Conservation (phyloP, 805 yeast species). For the Candida boleticola region DNA sequence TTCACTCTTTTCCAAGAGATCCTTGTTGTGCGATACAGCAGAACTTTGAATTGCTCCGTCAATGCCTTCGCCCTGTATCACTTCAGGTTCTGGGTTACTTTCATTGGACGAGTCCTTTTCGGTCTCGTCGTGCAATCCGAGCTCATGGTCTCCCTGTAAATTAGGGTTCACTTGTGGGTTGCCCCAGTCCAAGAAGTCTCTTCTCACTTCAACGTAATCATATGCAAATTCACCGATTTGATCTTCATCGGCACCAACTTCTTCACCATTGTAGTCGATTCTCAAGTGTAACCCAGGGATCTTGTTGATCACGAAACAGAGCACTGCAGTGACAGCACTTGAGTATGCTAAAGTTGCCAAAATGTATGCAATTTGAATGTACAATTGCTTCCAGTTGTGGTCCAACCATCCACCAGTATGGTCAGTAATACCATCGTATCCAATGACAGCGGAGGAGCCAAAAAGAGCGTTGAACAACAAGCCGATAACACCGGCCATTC, state of each 20-base stretch:
- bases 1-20: neutral
- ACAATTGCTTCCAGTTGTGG: slow-evolving; percentile 87
- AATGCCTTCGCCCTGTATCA: slow-evolving; percentile 1
- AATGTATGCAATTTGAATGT: slow-evolving; percentile 83
- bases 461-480: slow-evolving; percentile 85
- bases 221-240: slow-evolving; percentile 99
- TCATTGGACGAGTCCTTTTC: slow-evolving; percentile 1
- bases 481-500: slow-evolving; percentile 91
- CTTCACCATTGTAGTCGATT: slow-evolving; percentile 82
- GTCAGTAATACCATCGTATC: slow-evolving; percentile 81
- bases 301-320: slow-evolving; percentile 69
- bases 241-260: slow-evolving; percentile 89
- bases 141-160: neutral
- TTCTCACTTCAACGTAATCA: slow-evolving; percentile 93
- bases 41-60: neutral
- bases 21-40: neutral
- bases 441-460: slow-evolving; percentile 84
- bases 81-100: slow-evolving; percentile 1
- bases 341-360: slow-evolving; percentile 74
- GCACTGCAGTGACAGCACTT: slow-evolving; percentile 69
- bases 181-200: slow-evolving; percentile 73
- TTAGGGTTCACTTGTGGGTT: slow-evolving; percentile 19
- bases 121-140: neutral
- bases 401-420: slow-evolving; percentile 92
- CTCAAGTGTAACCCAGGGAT: slow-evolving; percentile 83